These are phyloP conservation scores for Amauroascus verrucosus DNA, from an alignment of 2,329 filamentous ascomycete species.

Conservation along the genomic window DNA sequence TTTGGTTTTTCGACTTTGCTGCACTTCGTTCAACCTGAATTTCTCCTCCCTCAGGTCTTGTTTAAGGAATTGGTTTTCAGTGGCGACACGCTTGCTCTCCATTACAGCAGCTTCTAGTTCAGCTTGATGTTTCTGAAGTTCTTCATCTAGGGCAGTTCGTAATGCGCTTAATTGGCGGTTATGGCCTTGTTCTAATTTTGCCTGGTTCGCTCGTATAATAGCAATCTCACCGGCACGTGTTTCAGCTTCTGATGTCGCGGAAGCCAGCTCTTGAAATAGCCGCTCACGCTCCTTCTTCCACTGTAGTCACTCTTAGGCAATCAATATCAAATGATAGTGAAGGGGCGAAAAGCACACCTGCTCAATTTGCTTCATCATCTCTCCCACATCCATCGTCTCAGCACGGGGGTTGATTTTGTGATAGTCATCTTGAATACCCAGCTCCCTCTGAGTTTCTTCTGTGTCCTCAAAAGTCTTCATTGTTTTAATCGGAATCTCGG, in stretches of 20 bases:
- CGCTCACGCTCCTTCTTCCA: slow-evolving; percentile 33
- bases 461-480: not conserved
- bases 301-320: slow-evolving; percentile 18
- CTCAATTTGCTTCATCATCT: slow-evolving; percentile 16
- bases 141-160: slow-evolving; percentile 46
- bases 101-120: slow-evolving; percentile 46
- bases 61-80: slow-evolving; percentile 50
- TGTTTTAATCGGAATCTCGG: not conserved
- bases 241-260: slow-evolving; percentile 34
- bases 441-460: not conserved
- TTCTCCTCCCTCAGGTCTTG: slow-evolving; percentile 50
- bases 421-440: not conserved
- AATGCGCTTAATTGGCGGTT: slow-evolving; percentile 44
- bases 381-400: slow-evolving; percentile 11
- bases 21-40: slow-evolving; percentile 36
- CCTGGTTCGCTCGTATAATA: slow-evolving; percentile 50
- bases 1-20: slow-evolving; percentile 22
- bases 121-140: slow-evolving; percentile 43
- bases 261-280: slow-evolving; percentile 30
- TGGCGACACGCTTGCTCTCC: slow-evolving; percentile 48
- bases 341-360: slow-evolving; percentile 9
- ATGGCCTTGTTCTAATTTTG: slow-evolving; percentile 43
- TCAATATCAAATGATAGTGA: not conserved
- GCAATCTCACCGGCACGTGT: slow-evolving; percentile 52
- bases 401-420: not conserved